Evolutionary conservation across 2,329 filamentous ascomycete species (phyloP).

Genomic region (Arthroderma uncinatum): DNA sequence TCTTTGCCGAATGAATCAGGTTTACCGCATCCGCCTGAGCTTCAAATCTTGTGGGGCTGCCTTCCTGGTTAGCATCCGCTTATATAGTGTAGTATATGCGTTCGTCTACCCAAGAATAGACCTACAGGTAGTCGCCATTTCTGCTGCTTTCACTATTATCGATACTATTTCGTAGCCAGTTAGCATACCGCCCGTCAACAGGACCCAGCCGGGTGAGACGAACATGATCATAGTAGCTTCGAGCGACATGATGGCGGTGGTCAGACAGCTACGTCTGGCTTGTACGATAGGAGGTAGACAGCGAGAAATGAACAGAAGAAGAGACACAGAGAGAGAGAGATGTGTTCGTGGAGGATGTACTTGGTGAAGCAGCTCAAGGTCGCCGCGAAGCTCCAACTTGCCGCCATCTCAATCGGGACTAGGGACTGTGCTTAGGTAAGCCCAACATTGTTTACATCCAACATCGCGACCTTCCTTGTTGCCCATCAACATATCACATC

Average conservation of each 20-base stretch:
- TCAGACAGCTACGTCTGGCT: neutral
- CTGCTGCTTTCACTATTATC: conserved; percentile 98
- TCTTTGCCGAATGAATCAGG: conserved; percentile 91
- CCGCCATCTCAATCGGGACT: conserved; percentile 8
- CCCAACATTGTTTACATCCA: conserved; percentile 12
- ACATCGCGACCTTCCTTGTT: neutral
- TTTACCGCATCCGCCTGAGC: conserved; percentile 91
- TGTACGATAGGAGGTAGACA: neutral
- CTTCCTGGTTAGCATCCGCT: neutral
- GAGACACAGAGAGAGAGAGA: neutral
- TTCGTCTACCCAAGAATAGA: conserved; percentile 14
- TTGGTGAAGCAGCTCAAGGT: conserved; percentile 4
- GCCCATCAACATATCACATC: neutral
- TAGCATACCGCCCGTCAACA: conserved; percentile 16
- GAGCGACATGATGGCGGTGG: conserved; percentile 68
- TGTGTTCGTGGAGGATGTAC: neutral
- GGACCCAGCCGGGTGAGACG: conserved; percentile 17
- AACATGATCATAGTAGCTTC: conserved; percentile 97
- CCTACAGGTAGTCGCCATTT: conserved; percentile 76
- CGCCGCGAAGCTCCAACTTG: neutral
- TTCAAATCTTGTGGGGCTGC: conserved; percentile 82
- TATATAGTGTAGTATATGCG: neutral
- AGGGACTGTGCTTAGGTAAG: conserved; percentile 1
- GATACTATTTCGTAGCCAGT: conserved; percentile 44
- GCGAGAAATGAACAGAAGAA: no score